These are phyloP conservation scores for Lepidopterella palustris DNA, from an alignment of 495 filamentous ascomycete species.

Conservation along the genomic window DNA sequence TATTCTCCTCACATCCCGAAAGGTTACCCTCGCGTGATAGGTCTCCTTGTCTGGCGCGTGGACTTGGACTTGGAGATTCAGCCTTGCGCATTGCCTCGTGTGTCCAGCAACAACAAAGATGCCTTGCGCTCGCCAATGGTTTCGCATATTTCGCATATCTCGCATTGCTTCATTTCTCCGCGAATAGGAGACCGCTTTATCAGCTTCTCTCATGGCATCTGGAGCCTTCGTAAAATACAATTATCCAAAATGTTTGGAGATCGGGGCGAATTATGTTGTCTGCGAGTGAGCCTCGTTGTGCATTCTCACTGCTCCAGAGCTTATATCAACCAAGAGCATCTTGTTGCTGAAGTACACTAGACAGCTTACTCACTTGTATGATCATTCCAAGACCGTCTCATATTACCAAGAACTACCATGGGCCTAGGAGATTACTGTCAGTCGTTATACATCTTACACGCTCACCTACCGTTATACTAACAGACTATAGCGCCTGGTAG, in stretches of 20 bases:
- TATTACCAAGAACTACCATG: constrained; percentile 8
- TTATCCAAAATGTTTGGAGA: too few species aligned
- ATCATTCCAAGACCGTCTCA: too few species aligned
- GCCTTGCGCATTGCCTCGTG: constrained; percentile 21
- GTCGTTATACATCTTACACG: neutral
- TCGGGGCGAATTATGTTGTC: too few species aligned
- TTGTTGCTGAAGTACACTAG: neutral
- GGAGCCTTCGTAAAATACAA: too few species aligned
- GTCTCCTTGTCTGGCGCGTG: neutral
- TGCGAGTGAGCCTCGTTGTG: too few species aligned
- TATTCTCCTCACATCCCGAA: too few species aligned
- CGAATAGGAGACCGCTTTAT: too few species aligned
- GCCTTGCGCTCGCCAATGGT: constrained; percentile 1
- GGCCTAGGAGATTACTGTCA: constrained; percentile 25
- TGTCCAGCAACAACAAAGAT: neutral
- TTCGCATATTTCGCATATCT: constrained; percentile 13
- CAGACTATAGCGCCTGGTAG: constrained; percentile 34
- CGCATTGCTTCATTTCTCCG: too few species aligned
- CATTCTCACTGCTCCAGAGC: neutral
- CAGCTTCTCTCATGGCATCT: too few species aligned
- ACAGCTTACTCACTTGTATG: too few species aligned
- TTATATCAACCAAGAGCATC: neutral
- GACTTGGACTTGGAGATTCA: constrained; percentile 5
- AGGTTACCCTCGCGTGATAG: too few species aligned
- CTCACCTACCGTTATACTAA: neutral